Percentiles rank a stretch among this genome's conserved stretches.
Conservation (phyloP, 306 rosid species). For the Cucurbita pepo region DNA sequence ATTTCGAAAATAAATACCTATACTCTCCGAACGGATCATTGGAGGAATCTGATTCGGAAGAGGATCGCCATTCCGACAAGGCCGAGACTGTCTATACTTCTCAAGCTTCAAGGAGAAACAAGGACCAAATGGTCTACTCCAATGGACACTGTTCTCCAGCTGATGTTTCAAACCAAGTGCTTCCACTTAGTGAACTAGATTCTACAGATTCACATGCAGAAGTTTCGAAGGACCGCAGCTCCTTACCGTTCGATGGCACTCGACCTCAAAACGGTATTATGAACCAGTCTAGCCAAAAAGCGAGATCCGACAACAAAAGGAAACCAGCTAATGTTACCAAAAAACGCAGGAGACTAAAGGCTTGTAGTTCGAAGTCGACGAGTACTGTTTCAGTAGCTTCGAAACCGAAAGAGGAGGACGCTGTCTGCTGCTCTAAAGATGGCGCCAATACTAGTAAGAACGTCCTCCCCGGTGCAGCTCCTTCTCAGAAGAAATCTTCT, state of each 20-base stretch:
- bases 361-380: neutral
- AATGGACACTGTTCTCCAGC: neutral
- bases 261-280: neutral
- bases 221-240: neutral
- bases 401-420: slow-evolving; percentile 26
- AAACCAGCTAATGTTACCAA: neutral
- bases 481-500: slow-evolving; percentile 13
- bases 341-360: neutral
- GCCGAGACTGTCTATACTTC: neutral
- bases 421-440: neutral
- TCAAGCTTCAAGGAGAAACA: neutral
- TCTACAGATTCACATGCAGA: neutral
- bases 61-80: neutral
- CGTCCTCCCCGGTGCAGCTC: slow-evolving; percentile 12
- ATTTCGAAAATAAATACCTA: slow-evolving; percentile 14
- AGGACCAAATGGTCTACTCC: neutral
- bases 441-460: neutral
- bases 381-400: slow-evolving; percentile 13
- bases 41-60: slow-evolving; percentile 27
- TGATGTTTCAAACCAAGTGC: neutral
- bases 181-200: neutral
- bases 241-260: neutral
- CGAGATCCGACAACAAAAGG: neutral
- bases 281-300: neutral
- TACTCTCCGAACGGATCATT: neutral